Conservation (phyloP, 73 alveolate genomes). For the Tetrahymena elliotti region DNA sequence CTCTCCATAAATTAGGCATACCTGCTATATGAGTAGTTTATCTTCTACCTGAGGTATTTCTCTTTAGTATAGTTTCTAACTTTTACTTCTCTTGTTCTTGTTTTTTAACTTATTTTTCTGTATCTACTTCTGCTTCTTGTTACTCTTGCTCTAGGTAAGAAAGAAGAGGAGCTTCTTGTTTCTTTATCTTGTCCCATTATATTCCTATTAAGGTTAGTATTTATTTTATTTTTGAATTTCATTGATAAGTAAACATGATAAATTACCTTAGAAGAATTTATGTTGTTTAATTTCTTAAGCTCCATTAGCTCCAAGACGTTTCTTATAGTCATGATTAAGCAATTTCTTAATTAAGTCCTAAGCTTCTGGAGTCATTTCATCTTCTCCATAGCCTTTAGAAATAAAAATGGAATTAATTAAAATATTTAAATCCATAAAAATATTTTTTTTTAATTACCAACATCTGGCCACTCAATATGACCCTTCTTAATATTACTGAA, state of each 20-base stretch:
- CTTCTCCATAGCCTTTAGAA: slow-evolving; percentile 27
- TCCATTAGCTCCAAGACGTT: slow-evolving; percentile 47
- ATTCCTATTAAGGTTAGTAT: background rate
- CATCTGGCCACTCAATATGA: slow-evolving; percentile 34
- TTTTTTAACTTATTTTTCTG: background rate
- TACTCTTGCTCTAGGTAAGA: slow-evolving; percentile 7
- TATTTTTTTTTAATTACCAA: background rate
- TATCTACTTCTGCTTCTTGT: slow-evolving; percentile 6
- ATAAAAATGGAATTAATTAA: background rate
- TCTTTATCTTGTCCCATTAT: slow-evolving; percentile 23
- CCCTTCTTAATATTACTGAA: slow-evolving; percentile 25
- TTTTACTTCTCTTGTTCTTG: slow-evolving; percentile 18
- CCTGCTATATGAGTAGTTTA: slow-evolving; percentile 13
- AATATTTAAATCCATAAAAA: background rate
- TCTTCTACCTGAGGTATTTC: slow-evolving; percentile 5
- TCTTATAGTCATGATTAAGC: slow-evolving; percentile 43
- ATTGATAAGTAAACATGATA: background rate
- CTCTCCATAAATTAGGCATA: slow-evolving; percentile 28
- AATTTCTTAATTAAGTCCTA: slow-evolving; percentile 50
- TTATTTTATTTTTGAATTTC: background rate
- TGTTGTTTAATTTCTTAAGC: slow-evolving; percentile 50
- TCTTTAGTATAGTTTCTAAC: background rate
- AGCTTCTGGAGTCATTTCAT: slow-evolving; percentile 42
- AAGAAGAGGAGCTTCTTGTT: slow-evolving; percentile 18
- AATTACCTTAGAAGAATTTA: slow-evolving; percentile 46